Evolutionary conservation across 176 grass and related monocot genomes (phyloP).

Genomic region (Metroxylon sagu): DNA sequence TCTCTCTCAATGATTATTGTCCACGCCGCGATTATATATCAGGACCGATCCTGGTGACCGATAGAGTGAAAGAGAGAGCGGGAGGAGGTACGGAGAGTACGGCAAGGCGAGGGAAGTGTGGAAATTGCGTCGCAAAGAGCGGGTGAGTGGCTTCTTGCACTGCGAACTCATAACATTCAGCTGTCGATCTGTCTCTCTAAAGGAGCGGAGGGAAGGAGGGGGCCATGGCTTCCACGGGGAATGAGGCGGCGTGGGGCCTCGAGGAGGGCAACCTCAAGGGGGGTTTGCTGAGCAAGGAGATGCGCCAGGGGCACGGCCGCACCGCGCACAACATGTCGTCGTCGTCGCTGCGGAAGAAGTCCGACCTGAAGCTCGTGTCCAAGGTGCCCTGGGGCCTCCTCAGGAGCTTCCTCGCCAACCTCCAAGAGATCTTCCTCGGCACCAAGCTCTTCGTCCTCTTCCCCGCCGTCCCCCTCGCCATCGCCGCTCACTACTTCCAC

Average conservation of each 20-base stretch:
- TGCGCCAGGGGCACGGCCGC: constrained; percentile 32
- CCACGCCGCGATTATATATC: no score
- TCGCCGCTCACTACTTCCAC: constrained; percentile 41
- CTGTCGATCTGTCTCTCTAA: no score
- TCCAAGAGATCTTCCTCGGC: constrained; percentile 83
- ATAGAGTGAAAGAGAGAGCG: no score
- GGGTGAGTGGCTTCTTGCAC: no score
- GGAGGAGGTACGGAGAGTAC: no score
- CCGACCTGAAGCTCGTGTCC: constrained; percentile 42
- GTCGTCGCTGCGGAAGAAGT: constrained; percentile 79
- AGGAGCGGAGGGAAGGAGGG: no score
- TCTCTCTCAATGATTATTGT: no score
- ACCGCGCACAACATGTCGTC: constrained; percentile 85
- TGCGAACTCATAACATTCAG: no score
- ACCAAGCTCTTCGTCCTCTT: constrained; percentile 93
- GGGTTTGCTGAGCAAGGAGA: constrained; percentile 10
- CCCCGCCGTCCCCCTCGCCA: constrained; percentile 53
- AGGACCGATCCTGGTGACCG: no score
- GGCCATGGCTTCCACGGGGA: no score
- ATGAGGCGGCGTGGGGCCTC: constrained; percentile 1
- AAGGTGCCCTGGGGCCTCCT: constrained; percentile 56
- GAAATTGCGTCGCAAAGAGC: no score
- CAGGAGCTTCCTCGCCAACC: constrained; percentile 39
- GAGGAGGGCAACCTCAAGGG: constrained; percentile 4
- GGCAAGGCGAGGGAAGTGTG: no score